These are phyloP conservation scores for Metarhizium guizhouense DNA, from an alignment of 2,329 filamentous ascomycete species.

Conservation along the genomic window DNA sequence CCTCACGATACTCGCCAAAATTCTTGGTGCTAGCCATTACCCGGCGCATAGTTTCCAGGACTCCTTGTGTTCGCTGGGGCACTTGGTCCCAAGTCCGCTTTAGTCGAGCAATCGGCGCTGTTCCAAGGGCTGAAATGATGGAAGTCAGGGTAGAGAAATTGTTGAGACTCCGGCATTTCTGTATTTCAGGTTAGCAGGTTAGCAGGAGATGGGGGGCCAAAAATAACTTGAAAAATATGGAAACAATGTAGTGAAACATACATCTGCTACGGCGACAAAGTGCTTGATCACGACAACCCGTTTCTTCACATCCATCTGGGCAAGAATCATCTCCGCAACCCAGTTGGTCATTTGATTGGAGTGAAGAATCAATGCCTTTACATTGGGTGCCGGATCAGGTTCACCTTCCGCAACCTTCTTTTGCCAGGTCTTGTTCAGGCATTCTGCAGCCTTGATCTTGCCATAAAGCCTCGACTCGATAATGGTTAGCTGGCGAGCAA, in stretches of 20 bases:
- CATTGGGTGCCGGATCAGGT: slow-evolving; percentile 80
- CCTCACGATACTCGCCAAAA: slow-evolving; percentile 92
- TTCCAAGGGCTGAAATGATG: slow-evolving; percentile 91
- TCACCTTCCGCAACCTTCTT: slow-evolving; percentile 82
- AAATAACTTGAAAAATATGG: neutral
- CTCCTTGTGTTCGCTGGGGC: slow-evolving; percentile 69
- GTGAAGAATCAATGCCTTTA: slow-evolving; percentile 92
- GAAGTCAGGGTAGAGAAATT: slow-evolving; percentile 97
- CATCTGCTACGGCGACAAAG: slow-evolving; percentile 92
- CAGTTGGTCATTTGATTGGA: slow-evolving; percentile 99
- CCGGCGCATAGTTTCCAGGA: slow-evolving; percentile 83
- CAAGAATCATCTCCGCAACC: slow-evolving; percentile 98
- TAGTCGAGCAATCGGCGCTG: slow-evolving; percentile 87
- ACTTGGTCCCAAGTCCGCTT: slow-evolving; percentile 93
- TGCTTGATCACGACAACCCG: slow-evolving; percentile 97
- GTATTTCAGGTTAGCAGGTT: neutral
- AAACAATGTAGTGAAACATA: slow-evolving; percentile 37
- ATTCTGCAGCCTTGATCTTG: slow-evolving; percentile 93
- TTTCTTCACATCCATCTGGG: slow-evolving; percentile 89
- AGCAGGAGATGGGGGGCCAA: slow-evolving; percentile 3
- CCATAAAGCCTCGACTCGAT: slow-evolving; percentile 92
- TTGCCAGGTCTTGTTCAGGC: slow-evolving; percentile 97
- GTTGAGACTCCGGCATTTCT: slow-evolving; percentile 91
- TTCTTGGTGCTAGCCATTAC: slow-evolving; percentile 98
- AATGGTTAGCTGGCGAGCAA: slow-evolving; percentile 94